These are phyloP conservation scores for Fistulinella prunicolor DNA, from an alignment of 768 basidiomycete genomes.

Conservation along the genomic window DNA sequence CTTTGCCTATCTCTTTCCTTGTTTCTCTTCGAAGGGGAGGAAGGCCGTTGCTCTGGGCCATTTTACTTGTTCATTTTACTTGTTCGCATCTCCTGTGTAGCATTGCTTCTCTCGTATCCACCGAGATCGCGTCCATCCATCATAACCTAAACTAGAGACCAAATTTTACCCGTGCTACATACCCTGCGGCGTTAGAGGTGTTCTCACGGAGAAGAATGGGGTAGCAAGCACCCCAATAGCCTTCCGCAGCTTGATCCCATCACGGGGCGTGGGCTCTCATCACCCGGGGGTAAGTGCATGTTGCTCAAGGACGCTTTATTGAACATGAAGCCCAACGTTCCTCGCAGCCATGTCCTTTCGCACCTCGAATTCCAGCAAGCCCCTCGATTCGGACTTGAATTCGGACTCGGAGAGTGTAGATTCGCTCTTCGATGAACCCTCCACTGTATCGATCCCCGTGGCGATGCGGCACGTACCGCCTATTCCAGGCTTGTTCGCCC, in stretches of 20 bases:
- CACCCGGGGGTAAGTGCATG: slow-evolving; percentile 8
- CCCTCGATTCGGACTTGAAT: background rate
- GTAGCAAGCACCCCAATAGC: background rate
- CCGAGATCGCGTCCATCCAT: too few species aligned
- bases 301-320: background rate
- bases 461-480: slow-evolving; percentile 43
- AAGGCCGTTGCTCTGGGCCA: too few species aligned
- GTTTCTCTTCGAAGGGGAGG: too few species aligned
- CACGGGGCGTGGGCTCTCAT: background rate
- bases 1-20: too few species aligned
- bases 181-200: background rate
- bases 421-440: slow-evolving; percentile 52
- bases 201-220: slow-evolving; percentile 20
- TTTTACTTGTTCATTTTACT: too few species aligned
- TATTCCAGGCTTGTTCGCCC: slow-evolving; percentile 65
- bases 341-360: slow-evolving; percentile 10
- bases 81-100: too few species aligned
- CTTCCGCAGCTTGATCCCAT: slow-evolving; percentile 4
- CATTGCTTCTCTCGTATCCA: too few species aligned
- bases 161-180: background rate
- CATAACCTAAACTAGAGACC: too few species aligned
- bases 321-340: background rate
- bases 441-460: slow-evolving; percentile 12
- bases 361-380: background rate
- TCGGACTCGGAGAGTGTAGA: slow-evolving; percentile 30